These are phyloP conservation scores for Xylaria sp. DNA, from an alignment of 495 filamentous ascomycete species.

Conservation along the genomic window DNA sequence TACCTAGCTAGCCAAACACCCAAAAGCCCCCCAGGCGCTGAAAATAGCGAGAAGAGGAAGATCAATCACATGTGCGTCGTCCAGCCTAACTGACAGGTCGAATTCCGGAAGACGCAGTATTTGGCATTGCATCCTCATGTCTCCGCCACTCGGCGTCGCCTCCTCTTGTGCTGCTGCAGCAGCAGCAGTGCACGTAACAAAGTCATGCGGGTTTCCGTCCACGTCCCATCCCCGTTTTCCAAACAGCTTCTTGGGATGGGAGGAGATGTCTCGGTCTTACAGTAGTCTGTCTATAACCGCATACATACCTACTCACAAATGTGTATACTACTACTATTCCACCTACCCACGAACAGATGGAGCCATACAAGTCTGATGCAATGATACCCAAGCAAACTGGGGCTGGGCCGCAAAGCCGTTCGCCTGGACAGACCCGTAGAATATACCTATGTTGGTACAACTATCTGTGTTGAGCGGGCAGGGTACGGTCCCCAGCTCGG, in stretches of 20 bases:
- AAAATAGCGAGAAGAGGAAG: background rate
- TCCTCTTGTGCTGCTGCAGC: no score
- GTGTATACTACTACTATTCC: no score
- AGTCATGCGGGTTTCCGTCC: no score
- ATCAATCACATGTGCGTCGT: background rate
- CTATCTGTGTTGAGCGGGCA: no score
- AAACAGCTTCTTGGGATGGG: no score
- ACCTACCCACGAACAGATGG: background rate
- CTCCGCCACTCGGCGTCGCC: background rate
- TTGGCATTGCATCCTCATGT: background rate
- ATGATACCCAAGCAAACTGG: slow-evolving; percentile 25
- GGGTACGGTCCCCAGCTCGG: background rate
- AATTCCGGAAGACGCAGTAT: slow-evolving; percentile 1
- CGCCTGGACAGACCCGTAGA: background rate
- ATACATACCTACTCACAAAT: no score
- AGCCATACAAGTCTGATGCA: background rate
- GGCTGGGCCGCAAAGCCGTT: slow-evolving; percentile 25
- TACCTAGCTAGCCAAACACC: background rate
- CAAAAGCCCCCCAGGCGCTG: background rate
- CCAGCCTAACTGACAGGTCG: slow-evolving; percentile 11
- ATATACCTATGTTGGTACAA: background rate
- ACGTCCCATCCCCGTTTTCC: no score
- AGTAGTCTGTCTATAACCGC: no score
- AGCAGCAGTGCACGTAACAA: no score
- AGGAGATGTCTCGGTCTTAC: no score